phyloP scores from a whole-genome alignment of 2,329 filamentous ascomycete species.

The Alternaria rosae region DNA sequence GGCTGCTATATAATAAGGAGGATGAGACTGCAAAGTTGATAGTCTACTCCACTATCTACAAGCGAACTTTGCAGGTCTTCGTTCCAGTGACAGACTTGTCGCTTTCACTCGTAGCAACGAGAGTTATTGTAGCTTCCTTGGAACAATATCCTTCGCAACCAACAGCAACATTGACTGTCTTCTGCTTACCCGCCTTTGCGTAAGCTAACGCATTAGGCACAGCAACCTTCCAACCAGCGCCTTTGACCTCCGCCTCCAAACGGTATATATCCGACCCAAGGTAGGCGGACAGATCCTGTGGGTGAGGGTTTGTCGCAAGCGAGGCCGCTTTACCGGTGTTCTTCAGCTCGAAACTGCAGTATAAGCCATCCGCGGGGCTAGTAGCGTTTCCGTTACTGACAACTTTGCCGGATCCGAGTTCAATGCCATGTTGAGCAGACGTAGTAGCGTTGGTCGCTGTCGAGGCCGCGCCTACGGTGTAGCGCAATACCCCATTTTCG shows the following conservation, averaged over 20 bases:
- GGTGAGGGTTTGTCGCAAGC: slow-evolving; percentile 29
- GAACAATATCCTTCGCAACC: slow-evolving; percentile 34
- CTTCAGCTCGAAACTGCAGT: slow-evolving; percentile 58
- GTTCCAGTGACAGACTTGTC: neutral
- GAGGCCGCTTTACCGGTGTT: slow-evolving; percentile 53
- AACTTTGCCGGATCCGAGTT: slow-evolving; percentile 39
- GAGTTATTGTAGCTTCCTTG: slow-evolving; percentile 50
- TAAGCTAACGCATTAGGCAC: slow-evolving; percentile 51
- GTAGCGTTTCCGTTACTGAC: slow-evolving; percentile 19
- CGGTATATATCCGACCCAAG: slow-evolving; percentile 58
- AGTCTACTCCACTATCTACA: neutral
- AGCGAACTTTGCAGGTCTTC: neutral
- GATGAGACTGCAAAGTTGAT: neutral
- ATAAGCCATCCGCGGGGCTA: slow-evolving; percentile 46
- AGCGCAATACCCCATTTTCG: slow-evolving; percentile 55
- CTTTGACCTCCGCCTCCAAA: slow-evolving; percentile 54
- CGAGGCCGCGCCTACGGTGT: slow-evolving; percentile 58
- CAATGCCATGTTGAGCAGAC: slow-evolving; percentile 46
- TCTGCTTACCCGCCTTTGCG: slow-evolving; percentile 53
- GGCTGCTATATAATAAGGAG: neutral
- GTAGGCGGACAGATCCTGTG: slow-evolving; percentile 51
- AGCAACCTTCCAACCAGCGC: slow-evolving; percentile 57
- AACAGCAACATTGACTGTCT: slow-evolving; percentile 55
- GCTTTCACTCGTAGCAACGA: slow-evolving; percentile 58
- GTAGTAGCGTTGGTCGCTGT: slow-evolving; percentile 47